Conservation (phyloP, 306 rosid genomes). For the Cicer bijugum region DNA sequence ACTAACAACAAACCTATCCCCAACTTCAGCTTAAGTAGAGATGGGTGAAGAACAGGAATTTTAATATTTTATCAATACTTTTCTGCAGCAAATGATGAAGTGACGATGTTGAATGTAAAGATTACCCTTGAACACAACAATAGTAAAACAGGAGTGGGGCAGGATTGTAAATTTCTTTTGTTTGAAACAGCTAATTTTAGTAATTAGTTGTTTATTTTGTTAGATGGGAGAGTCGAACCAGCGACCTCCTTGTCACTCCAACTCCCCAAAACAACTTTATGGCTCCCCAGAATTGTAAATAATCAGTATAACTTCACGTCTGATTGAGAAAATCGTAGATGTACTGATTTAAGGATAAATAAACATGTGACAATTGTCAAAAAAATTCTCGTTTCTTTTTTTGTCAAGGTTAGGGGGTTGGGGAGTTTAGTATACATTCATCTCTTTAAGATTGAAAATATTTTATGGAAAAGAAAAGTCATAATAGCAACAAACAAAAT, state of each 20-base stretch:
- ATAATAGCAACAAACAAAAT: not conserved
- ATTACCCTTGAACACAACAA: constrained; percentile 28
- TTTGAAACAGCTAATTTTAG: too few species aligned
- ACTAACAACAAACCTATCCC: constrained; percentile 37
- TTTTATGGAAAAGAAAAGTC: constrained; percentile 1
- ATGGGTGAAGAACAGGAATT: constrained; percentile 20
- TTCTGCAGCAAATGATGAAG: constrained; percentile 7
- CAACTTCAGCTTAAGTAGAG: constrained; percentile 22
- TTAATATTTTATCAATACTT: not conserved
- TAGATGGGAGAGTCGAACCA: too few species aligned
- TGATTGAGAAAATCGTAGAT: constrained; percentile 14
- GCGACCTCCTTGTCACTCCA: too few species aligned
- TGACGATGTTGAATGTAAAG: constrained; percentile 26
- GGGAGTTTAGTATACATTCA: not conserved
- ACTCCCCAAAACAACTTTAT: too few species aligned
- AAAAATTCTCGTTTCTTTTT: not conserved
- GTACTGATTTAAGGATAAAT: constrained; percentile 4
- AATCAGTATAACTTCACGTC: not conserved
- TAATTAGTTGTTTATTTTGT: too few species aligned
- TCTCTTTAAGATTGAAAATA: constrained; percentile 21
- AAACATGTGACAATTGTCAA: constrained; percentile 5
- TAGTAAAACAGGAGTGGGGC: constrained; percentile 4
- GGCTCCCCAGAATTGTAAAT: not conserved
- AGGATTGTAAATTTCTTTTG: not conserved
- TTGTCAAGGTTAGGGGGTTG: not conserved